Percentiles rank a stretch among this genome's conserved stretches.
Evolutionary conservation across 2,329 filamentous ascomycete genomes (phyloP).

Genomic region (Atkinsonella texensis): DNA sequence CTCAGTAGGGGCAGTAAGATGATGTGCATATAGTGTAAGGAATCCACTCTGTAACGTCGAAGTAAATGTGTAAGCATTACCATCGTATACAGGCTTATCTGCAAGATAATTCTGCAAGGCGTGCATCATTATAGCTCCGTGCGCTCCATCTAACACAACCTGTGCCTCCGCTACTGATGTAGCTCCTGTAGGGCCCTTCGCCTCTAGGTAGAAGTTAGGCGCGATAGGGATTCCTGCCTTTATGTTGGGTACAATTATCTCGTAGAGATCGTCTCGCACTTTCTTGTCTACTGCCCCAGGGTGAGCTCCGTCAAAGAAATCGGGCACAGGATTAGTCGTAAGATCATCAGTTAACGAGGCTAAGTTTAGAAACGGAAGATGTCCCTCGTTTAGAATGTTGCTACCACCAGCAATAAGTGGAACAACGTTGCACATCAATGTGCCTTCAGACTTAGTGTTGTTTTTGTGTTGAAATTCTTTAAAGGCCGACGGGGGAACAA

Average conservation of each 20-base stretch:
- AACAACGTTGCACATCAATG: conserved; percentile 20
- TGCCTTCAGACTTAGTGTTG: conserved; percentile 21
- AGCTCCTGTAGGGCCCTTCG: conserved; percentile 21
- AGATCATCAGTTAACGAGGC: conserved; percentile 21
- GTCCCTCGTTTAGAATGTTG: not conserved
- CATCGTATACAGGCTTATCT: conserved; percentile 20
- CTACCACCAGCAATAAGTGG: conserved; percentile 3
- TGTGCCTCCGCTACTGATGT: conserved; percentile 18
- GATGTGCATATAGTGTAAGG: not conserved
- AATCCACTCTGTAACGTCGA: conserved; percentile 14
- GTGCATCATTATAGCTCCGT: not conserved
- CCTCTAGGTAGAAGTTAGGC: conserved; percentile 28
- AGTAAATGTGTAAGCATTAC: conserved; percentile 25
- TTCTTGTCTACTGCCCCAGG: conserved; percentile 15
- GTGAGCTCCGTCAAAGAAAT: conserved; percentile 21
- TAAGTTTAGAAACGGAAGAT: conserved; percentile 14
- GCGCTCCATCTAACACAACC: conserved; percentile 17
- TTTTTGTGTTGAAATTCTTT: conserved; percentile 17
- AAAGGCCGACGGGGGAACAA: conserved; percentile 19
- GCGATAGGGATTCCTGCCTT: conserved; percentile 17
- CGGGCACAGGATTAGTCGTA: conserved; percentile 20
- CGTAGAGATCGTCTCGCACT: conserved; percentile 9
- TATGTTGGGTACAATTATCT: conserved; percentile 20
- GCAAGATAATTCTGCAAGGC: conserved; percentile 3
- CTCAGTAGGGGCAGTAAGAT: not conserved